These are phyloP conservation scores for Fusarium sp. DNA, from an alignment of 2,329 filamentous ascomycete species.

Conservation along the genomic window DNA sequence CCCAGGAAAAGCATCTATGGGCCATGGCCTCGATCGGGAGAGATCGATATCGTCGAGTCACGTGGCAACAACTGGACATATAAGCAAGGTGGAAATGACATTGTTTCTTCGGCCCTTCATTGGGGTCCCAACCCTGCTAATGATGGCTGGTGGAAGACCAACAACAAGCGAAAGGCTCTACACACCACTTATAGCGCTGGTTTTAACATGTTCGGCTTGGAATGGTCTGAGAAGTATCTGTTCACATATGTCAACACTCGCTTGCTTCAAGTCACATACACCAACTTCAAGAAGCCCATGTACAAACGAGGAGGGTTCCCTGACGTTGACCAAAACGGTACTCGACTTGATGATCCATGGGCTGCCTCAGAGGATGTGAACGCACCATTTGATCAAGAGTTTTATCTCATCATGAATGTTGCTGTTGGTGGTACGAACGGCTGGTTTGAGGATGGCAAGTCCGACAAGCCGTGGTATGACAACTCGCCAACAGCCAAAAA, in stretches of 20 bases:
- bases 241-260: conserved; percentile 89
- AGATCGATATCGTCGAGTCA: conserved; percentile 87
- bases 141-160: conserved; percentile 88
- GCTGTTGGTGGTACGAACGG: conserved; percentile 85
- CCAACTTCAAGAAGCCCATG: conserved; percentile 77
- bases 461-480: conserved; percentile 86
- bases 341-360: conserved; percentile 76
- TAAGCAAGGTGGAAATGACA: conserved; percentile 83
- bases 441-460: conserved; percentile 83
- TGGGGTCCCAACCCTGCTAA: conserved; percentile 82
- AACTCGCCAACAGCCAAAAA: conserved; percentile 74
- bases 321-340: conserved; percentile 74
- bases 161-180: conserved; percentile 80
- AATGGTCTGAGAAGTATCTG: conserved; percentile 90
- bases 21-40: conserved; percentile 82
- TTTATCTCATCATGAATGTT: conserved; percentile 83
- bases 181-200: conserved; percentile 79
- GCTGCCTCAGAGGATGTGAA: conserved; percentile 70
- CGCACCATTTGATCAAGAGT: conserved; percentile 82
- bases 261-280: conserved; percentile 85
- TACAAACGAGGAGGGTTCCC: conserved; percentile 80
- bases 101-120: conserved; percentile 83
- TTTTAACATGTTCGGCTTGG: conserved; percentile 85
- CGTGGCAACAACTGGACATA: conserved; percentile 88
- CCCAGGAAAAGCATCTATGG: conserved; percentile 81